Percentiles rank a stretch among this genome's conserved stretches.
Evolutionary conservation across 176 grass and related monocot species (phyloP).

Genomic region (maize (Zea mays)): Zm-B73-REFERENCE-NAM-5.0 NC_050099.1:43720001-43720500

Average conservation of each 20-base stretch:
- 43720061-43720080: slow-evolving; percentile 60
- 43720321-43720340: background rate
- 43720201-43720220: slow-evolving; percentile 14
- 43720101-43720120: slow-evolving; percentile 1
- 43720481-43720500: slow-evolving; percentile 58
- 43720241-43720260: background rate
- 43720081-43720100: slow-evolving; percentile 26
- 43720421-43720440: slow-evolving; percentile 69
- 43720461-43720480: slow-evolving; percentile 86
- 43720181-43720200: background rate
- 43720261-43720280: background rate
- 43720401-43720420: slow-evolving; percentile 45
- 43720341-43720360: background rate
- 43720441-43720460: slow-evolving; percentile 62
- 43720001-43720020: slow-evolving; percentile 56
- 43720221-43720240: background rate
- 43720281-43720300: background rate
- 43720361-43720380: background rate
- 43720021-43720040: slow-evolving; percentile 32
- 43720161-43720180: background rate
- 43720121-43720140: background rate
- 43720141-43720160: slow-evolving; percentile 14
- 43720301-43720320: background rate
- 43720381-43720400: background rate
- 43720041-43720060: slow-evolving; percentile 40